Base-by-base conservation (phyloP, 352 stramenopile species). In the Phytophthora citrophthora region DNA sequence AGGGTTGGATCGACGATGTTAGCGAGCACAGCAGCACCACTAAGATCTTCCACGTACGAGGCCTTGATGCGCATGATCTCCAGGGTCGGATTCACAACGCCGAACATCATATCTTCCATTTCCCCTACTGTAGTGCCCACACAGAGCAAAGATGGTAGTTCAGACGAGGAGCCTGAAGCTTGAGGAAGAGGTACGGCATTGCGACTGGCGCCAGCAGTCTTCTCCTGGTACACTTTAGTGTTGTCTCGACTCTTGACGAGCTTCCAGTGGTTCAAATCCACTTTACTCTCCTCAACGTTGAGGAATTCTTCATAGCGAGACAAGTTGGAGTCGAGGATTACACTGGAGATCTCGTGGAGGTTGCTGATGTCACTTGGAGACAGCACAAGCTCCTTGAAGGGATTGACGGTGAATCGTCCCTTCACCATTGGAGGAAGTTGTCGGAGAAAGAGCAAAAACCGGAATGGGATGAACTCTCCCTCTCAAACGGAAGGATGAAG, bases 81-180 rank as follows among this genome's bases (percentile, higher is more conserved):
- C 0, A 66, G 49, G 0, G 71, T 74, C 18, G 70, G 63, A 15
- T 56, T 73, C 40, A 73, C 39, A 0, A 75, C 55, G 16, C 68
- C 68, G n/a, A 75, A 77, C 68, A 79, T 77, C 56, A 77, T 67
- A 38, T 76, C 71, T 20, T 79, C 59, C 40, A 68, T 62, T 1
- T 71, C 53, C 11, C 76, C 76, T 6, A 68, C 46, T 20, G 71
- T 67, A 0, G 73, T 79, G 26, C 72, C 76, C 7, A 78, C 73
- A 16, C 70, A 73, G 10, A 78, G 50, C 10, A 79, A 52, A 38
- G 78, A 69, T 13, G 67, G 63, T 7, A 75, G 23, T 8, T 75
- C 67, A 0, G 52, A 63, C 0, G 56, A 73, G 0, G 53, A 48
- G 0, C 59, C 65, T 0, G 46, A 65, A 16, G 52, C 11, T 40